A percentile compares a stretch with the other conserved stretches of the same genome.
Evolutionary conservation across 352 stramenopile genomes (phyloP).

Genomic region (Pilasporangium apinafurcum): DNA sequence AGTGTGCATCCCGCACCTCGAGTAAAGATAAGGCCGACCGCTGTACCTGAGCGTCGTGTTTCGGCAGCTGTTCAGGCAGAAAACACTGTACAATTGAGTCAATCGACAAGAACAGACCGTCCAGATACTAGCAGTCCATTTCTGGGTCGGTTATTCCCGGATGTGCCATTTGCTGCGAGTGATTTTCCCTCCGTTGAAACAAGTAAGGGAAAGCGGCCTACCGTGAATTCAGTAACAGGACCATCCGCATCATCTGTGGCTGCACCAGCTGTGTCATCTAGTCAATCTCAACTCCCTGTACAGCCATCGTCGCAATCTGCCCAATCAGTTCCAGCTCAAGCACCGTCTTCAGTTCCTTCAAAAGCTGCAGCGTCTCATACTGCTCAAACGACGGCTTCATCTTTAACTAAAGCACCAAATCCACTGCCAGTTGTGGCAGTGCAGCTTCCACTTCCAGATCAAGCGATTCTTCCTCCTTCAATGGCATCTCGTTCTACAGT

Average conservation of each 20-base stretch:
- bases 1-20: no score
- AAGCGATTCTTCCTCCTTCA: no score
- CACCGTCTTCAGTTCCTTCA: not conserved
- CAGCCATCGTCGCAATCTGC: not conserved
- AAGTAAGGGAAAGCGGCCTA: not conserved
- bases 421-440: no score
- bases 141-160: not conserved
- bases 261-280: not conserved
- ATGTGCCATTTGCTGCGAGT: not conserved
- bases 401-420: no score
- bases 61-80: not conserved
- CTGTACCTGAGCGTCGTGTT: no score
- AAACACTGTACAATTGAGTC: not conserved
- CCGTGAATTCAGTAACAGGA: not conserved
- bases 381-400: no score
- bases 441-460: no score
- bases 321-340: not conserved
- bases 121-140: no score
- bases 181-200: slow-evolving; percentile 4
- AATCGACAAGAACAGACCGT: not conserved
- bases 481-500: no score
- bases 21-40: no score
- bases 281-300: no score
- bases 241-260: not conserved
- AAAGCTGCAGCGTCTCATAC: no score